phyloP scores from a whole-genome alignment of 2,329 filamentous ascomycete species.

The Corinectria fuckeliana region DNA sequence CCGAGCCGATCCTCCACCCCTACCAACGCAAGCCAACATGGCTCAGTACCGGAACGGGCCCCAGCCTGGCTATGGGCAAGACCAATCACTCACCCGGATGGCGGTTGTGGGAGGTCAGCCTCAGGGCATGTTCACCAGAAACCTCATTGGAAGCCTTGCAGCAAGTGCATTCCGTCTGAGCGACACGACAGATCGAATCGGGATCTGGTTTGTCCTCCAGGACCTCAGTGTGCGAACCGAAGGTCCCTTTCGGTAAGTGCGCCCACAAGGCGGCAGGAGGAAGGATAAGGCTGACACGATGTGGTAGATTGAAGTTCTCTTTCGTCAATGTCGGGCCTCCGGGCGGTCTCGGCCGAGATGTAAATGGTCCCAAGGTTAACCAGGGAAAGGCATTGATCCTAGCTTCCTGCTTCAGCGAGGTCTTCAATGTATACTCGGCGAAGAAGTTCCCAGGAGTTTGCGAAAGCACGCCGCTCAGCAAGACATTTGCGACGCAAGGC shows the following conservation, averaged over 20 bases:
- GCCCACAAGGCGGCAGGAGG: neutral
- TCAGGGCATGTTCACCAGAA: conserved; percentile 90
- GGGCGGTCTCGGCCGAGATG: conserved; percentile 40
- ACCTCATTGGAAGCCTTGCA: conserved; percentile 89
- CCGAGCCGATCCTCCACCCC: conserved; percentile 36
- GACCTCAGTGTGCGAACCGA: conserved; percentile 95
- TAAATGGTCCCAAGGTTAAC: conserved; percentile 62
- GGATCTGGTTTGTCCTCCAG: conserved; percentile 96
- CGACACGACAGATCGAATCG: conserved; percentile 79
- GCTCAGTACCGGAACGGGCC: conserved; percentile 38
- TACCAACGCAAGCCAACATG: conserved; percentile 38
- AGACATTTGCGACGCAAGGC: conserved; percentile 89
- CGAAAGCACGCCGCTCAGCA: conserved; percentile 89
- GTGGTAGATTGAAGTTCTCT: conserved; percentile 64
- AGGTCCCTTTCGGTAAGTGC: conserved; percentile 79
- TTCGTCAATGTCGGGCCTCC: conserved; percentile 83
- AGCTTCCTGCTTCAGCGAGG: conserved; percentile 83
- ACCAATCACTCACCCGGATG: conserved; percentile 43
- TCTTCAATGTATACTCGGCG: conserved; percentile 92
- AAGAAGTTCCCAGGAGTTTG: conserved; percentile 99
- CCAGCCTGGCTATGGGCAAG: conserved; percentile 38
- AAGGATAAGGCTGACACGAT: conserved; percentile 23
- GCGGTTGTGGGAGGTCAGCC: conserved; percentile 56
- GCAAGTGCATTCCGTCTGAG: conserved; percentile 86
- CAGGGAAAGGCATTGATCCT: conserved; percentile 80